Evolutionary conservation across 2,329 filamentous ascomycete species (phyloP).

Genomic region (Madurella mycetomatis): DNA sequence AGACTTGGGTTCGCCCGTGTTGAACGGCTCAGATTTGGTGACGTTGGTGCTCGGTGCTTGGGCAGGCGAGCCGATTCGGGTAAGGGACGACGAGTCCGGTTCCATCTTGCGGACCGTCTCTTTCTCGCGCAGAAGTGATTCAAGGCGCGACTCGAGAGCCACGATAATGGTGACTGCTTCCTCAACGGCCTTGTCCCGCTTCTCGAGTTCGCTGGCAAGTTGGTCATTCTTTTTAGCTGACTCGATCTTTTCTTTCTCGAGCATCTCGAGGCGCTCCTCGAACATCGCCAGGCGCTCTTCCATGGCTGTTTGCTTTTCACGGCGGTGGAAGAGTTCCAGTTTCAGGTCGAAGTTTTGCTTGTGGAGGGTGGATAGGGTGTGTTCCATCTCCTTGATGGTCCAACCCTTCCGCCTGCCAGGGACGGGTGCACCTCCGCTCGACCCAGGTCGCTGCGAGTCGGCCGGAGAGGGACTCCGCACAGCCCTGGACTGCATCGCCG

Average conservation of each 20-base stretch:
- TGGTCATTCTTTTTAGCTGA: slow-evolving; percentile 49
- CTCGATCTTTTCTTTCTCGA: slow-evolving; percentile 52
- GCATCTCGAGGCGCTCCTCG: slow-evolving; percentile 52
- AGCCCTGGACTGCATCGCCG: slow-evolving; percentile 37
- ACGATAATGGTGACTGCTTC: slow-evolving; percentile 69
- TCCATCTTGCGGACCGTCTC: slow-evolving; percentile 51
- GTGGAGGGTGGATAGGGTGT: slow-evolving; percentile 63
- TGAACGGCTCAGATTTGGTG: slow-evolving; percentile 17
- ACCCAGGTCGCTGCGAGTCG: slow-evolving; percentile 40
- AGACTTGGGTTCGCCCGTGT: slow-evolving; percentile 32
- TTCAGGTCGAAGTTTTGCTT: slow-evolving; percentile 78
- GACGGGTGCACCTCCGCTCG: slow-evolving; percentile 38
- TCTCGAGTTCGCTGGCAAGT: slow-evolving; percentile 60
- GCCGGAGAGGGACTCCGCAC: slow-evolving; percentile 37
- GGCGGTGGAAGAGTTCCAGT: slow-evolving; percentile 64
- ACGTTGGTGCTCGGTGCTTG: slow-evolving; percentile 21
- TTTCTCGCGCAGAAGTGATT: slow-evolving; percentile 50
- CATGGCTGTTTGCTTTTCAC: slow-evolving; percentile 57
- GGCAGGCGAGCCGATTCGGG: slow-evolving; percentile 30
- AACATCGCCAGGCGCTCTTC: slow-evolving; percentile 44
- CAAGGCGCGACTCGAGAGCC: slow-evolving; percentile 56
- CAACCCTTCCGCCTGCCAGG: slow-evolving; percentile 47
- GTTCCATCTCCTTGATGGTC: slow-evolving; percentile 65
- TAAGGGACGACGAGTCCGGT: slow-evolving; percentile 35
- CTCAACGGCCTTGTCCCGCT: slow-evolving; percentile 64